phyloP scores from a whole-genome alignment of 2,329 filamentous ascomycete species.

The Diaporthe citri region DNA sequence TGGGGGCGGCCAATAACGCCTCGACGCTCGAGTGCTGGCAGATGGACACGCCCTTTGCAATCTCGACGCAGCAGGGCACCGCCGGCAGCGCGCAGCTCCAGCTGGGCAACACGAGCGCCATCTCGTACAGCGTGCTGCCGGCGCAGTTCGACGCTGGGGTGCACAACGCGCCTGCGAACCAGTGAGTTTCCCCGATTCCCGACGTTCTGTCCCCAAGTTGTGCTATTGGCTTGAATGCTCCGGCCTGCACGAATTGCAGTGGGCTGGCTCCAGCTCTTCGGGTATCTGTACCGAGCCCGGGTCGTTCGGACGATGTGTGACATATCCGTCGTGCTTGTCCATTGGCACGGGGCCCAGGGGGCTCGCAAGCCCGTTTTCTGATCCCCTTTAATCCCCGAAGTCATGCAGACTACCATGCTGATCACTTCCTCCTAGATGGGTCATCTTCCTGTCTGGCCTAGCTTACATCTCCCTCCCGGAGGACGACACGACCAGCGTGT shows the following conservation, averaged over 20 bases:
- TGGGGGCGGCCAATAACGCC: constrained; percentile 50
- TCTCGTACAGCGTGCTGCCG: constrained; percentile 53
- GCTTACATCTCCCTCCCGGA: constrained; percentile 57
- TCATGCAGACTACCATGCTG: background rate
- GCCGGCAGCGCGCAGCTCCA: constrained; percentile 47
- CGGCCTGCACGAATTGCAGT: background rate
- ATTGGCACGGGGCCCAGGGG: background rate
- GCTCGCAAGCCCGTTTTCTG: background rate
- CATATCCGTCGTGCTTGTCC: background rate
- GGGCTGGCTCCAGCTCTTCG: background rate
- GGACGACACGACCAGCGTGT: constrained; percentile 48
- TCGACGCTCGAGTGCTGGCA: constrained; percentile 61
- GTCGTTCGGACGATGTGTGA: no score
- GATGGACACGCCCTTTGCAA: constrained; percentile 52
- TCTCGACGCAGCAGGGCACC: constrained; percentile 49
- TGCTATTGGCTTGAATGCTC: background rate
- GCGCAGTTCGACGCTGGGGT: constrained; percentile 53
- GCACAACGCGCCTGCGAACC: constrained; percentile 56
- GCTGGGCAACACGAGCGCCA: constrained; percentile 50
- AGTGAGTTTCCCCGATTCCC: constrained; percentile 47
- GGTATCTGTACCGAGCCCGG: background rate
- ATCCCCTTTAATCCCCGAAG: background rate
- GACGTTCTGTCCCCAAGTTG: background rate
- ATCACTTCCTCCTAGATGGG: constrained; percentile 46
- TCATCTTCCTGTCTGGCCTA: constrained; percentile 54